Conservation (phyloP, 371 early-diverging fungal species). For the Mortierella sp. region DNA sequence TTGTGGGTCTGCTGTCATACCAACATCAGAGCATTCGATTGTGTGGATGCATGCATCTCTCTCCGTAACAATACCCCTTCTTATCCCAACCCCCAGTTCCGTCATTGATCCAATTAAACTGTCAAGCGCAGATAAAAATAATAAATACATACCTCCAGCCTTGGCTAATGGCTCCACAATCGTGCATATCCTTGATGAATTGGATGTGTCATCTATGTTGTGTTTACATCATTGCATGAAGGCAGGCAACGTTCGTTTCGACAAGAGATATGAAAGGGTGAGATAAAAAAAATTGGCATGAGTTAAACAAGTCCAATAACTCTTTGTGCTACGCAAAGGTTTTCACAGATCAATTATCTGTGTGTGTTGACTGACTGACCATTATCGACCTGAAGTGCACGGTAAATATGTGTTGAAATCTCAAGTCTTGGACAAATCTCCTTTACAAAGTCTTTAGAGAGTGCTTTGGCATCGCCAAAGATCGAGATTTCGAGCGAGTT, state of each 20-base stretch:
- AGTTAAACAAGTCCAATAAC: too few species aligned
- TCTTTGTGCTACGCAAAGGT: too few species aligned
- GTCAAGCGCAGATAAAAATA: neutral
- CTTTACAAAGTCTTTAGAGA: constrained; percentile 31
- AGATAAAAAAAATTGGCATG: too few species aligned
- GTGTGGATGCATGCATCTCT: neutral
- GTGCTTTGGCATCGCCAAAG: constrained; percentile 38
- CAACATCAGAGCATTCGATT: neutral
- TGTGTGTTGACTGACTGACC: constrained; percentile 12
- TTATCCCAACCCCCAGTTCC: neutral
- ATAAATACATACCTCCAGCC: constrained; percentile 46
- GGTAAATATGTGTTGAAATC: constrained; percentile 45
- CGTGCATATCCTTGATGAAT: constrained; percentile 48
- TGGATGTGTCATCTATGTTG: constrained; percentile 34
- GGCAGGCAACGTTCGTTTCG: too few species aligned
- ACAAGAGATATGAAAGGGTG: too few species aligned
- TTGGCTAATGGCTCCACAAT: constrained; percentile 53
- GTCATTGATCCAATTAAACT: neutral
- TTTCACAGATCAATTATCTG: too few species aligned
- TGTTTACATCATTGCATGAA: constrained; percentile 7
- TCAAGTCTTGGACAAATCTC: constrained; percentile 47
- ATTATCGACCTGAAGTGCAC: constrained; percentile 51
- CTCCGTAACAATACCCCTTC: neutral
- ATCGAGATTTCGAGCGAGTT: constrained; percentile 54
- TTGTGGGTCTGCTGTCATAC: neutral